phyloP scores from a whole-genome alignment of 768 basidiomycete species.

The Coprinellus aureogranulatus region DNA sequence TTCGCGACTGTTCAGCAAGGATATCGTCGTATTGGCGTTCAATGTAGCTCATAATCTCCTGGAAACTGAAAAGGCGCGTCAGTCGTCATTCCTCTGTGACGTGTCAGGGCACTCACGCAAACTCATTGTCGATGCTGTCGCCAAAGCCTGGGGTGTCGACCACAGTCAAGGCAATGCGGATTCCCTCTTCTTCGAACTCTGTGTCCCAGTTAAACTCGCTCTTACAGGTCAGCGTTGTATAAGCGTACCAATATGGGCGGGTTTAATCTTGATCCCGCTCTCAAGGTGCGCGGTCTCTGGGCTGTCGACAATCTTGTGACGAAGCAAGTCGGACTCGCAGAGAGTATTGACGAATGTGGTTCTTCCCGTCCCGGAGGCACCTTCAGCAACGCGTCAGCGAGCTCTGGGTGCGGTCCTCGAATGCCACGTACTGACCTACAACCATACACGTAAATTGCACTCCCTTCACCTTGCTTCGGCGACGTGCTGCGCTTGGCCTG shows the following conservation, averaged over 20 bases:
- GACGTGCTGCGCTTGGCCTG: slow-evolving; percentile 42
- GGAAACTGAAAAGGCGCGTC: slow-evolving; percentile 53
- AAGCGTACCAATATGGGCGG: slow-evolving; percentile 70
- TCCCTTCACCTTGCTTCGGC: slow-evolving; percentile 83
- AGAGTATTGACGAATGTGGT: slow-evolving; percentile 94
- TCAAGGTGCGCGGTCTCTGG: slow-evolving; percentile 77
- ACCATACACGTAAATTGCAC: slow-evolving; percentile 89
- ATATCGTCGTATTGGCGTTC: slow-evolving; percentile 94
- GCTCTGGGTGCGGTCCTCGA: background rate
- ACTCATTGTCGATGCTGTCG: slow-evolving; percentile 86
- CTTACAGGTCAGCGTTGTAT: background rate
- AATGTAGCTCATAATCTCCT: slow-evolving; percentile 81
- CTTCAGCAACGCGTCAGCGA: slow-evolving; percentile 34
- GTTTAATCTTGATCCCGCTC: slow-evolving; percentile 74
- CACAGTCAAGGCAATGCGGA: slow-evolving; percentile 84
- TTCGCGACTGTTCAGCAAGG: slow-evolving; percentile 80
- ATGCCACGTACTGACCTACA: slow-evolving; percentile 59
- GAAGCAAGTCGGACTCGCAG: slow-evolving; percentile 73
- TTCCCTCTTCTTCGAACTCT: slow-evolving; percentile 91
- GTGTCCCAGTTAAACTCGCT: slow-evolving; percentile 4
- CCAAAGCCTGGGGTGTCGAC: slow-evolving; percentile 96
- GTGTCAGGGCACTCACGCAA: slow-evolving; percentile 52
- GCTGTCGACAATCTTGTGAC: slow-evolving; percentile 61
- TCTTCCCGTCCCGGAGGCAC: slow-evolving; percentile 82
- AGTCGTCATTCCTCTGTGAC: slow-evolving; percentile 9